phyloP scores from a whole-genome alignment of 2,329 filamentous ascomycete genomes.

The Stachybotrys echinatus region DNA sequence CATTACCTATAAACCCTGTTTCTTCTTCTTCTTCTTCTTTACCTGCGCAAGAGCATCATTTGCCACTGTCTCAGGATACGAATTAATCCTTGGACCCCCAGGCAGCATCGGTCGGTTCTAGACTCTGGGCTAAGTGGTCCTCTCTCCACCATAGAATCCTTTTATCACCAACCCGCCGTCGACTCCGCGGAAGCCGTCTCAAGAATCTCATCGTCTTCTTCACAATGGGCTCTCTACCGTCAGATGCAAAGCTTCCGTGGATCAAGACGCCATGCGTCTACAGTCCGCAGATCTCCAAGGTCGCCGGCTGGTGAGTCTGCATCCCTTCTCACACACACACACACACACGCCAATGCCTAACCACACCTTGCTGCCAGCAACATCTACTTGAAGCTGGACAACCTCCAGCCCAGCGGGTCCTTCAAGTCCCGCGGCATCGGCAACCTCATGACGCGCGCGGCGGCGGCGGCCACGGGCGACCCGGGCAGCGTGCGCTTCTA shows the following conservation, averaged over 20 bases:
- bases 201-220: too few relatives aligned
- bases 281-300: conserved; percentile 60
- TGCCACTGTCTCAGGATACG: too few relatives aligned
- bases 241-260: conserved; percentile 51
- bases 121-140: too few relatives aligned
- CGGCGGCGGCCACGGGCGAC: conserved; percentile 20
- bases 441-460: conserved; percentile 53
- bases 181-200: too few relatives aligned
- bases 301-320: conserved; percentile 62
- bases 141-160: too few relatives aligned
- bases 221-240: conserved; percentile 34
- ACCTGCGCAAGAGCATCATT: too few relatives aligned
- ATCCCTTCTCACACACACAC: conserved; percentile 4
- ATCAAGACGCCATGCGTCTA: conserved; percentile 66
- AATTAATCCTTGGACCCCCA: too few relatives aligned
- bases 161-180: not conserved
- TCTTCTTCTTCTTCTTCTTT: too few relatives aligned
- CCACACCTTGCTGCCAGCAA: conserved; percentile 40
- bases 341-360: conserved; percentile 2
- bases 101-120: too few relatives aligned
- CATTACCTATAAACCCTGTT: too few relatives aligned
- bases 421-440: conserved; percentile 82
- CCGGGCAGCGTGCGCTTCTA: conserved; percentile 61
- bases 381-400: conserved; percentile 81
- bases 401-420: conserved; percentile 76